phyloP scores from a whole-genome alignment of 306 rosid genomes.

The Sicyos baderoa region DNA sequence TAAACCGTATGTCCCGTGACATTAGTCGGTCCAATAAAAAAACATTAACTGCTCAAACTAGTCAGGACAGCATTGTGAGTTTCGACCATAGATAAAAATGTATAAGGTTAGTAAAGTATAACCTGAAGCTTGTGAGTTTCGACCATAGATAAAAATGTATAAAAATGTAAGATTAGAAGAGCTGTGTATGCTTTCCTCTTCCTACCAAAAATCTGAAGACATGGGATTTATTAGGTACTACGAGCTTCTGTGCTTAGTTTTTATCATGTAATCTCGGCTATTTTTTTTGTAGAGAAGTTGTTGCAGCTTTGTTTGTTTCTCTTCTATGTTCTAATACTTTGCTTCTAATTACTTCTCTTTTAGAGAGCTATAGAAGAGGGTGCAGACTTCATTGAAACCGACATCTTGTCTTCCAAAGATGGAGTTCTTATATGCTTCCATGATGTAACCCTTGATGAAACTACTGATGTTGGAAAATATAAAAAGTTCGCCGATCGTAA shows the following conservation, averaged over 20 bases:
- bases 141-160: not conserved
- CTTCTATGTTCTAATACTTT: not conserved
- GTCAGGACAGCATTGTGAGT: too few species aligned
- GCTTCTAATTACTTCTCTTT: constrained; percentile 13
- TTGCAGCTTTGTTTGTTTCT: not conserved
- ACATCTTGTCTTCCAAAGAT: constrained; percentile 75
- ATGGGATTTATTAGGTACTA: not conserved
- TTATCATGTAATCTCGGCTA: not conserved
- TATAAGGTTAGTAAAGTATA: too few species aligned
- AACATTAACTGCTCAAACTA: not conserved
- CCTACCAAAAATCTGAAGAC: not conserved
- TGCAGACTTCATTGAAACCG: constrained; percentile 91
- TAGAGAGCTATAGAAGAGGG: constrained; percentile 97
- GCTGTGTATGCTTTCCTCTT: not conserved
- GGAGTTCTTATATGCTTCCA: constrained; percentile 84
- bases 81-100: too few species aligned
- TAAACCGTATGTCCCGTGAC: too few species aligned
- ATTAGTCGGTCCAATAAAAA: too few species aligned
- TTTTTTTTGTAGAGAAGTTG: not conserved
- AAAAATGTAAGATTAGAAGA: not conserved
- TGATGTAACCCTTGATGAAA: constrained; percentile 61
- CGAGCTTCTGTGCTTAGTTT: not conserved
- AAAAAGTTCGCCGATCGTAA: constrained; percentile 62
- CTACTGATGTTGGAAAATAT: constrained; percentile 54
- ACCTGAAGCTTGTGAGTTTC: not conserved